Conservation (phyloP, 345 rosid genomes). For the Heritiera littoralis region DNA sequence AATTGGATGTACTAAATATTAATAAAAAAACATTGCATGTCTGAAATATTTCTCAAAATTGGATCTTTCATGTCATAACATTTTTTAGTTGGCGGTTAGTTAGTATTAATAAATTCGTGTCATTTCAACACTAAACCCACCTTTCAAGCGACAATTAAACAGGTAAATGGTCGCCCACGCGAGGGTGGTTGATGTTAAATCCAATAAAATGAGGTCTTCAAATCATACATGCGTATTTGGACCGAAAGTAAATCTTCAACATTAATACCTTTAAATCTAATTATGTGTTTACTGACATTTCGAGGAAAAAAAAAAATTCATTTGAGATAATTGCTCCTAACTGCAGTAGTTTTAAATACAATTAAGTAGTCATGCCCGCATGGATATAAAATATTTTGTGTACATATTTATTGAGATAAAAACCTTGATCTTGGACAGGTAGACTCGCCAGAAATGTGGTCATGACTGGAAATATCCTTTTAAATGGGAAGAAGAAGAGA, state of each 20-base stretch:
- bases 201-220: too few relatives aligned
- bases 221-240: not conserved
- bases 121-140: not conserved
- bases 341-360: too few relatives aligned
- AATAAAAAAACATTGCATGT: too few relatives aligned
- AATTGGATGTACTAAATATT: too few relatives aligned
- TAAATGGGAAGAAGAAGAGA: conserved; percentile 73
- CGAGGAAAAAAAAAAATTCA: too few relatives aligned
- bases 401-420: not conserved
- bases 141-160: not conserved
- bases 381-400: too few relatives aligned
- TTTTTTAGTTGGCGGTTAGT: too few relatives aligned
- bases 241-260: not conserved
- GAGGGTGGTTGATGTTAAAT: not conserved
- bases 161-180: not conserved
- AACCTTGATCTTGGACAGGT: conserved; percentile 48
- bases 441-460: conserved; percentile 88
- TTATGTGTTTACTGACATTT: too few relatives aligned
- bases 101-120: not conserved
- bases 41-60: too few relatives aligned
- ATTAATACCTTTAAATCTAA: not conserved
- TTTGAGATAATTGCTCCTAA: too few relatives aligned
- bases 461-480: conserved; percentile 85
- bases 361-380: too few relatives aligned
- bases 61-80: not conserved